A percentile compares a stretch with the other conserved stretches of the same genome.
These are phyloP conservation scores for Ophiosphaerella herpotricha DNA, from an alignment of 2,329 filamentous ascomycete species.

Conservation along the genomic window DNA sequence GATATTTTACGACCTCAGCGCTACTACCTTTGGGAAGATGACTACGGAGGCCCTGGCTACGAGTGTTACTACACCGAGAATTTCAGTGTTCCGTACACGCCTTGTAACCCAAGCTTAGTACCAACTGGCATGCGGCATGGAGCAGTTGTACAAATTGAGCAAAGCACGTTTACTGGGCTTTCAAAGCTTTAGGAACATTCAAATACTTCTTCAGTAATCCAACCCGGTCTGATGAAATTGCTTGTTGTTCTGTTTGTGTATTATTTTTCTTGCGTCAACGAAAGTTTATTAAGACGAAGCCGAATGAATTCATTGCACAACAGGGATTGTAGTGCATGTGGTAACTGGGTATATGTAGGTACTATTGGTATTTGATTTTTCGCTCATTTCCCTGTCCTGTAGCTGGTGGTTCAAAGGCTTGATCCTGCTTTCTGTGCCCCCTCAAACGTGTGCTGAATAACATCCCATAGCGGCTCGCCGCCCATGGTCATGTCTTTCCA, in stretches of 20 bases:
- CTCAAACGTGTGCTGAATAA: slow-evolving; percentile 12
- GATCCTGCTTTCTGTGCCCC: slow-evolving; percentile 15
- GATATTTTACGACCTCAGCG: background rate
- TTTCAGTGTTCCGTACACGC: background rate
- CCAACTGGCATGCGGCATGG: background rate
- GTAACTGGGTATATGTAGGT: no score
- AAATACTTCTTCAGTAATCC: no score
- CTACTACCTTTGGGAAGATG: background rate
- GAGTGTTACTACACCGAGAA: background rate
- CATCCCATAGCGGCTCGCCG: slow-evolving; percentile 24
- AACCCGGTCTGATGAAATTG: no score
- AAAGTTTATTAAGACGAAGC: no score
- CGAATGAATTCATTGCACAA: no score
- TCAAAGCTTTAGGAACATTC: background rate
- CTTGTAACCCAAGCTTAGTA: background rate
- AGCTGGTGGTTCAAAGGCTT: slow-evolving; percentile 3
- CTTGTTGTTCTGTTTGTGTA: no score
- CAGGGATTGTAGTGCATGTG: no score
- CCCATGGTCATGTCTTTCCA: slow-evolving; percentile 24
- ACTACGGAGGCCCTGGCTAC: background rate
- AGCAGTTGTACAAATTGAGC: background rate
- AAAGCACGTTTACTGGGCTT: background rate
- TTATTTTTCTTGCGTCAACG: no score
- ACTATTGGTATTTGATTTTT: no score
- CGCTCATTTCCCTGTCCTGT: no score